Evolutionary conservation across 305 asterid genomes (phyloP).

Genomic region (Solanum hybrid): DNA sequence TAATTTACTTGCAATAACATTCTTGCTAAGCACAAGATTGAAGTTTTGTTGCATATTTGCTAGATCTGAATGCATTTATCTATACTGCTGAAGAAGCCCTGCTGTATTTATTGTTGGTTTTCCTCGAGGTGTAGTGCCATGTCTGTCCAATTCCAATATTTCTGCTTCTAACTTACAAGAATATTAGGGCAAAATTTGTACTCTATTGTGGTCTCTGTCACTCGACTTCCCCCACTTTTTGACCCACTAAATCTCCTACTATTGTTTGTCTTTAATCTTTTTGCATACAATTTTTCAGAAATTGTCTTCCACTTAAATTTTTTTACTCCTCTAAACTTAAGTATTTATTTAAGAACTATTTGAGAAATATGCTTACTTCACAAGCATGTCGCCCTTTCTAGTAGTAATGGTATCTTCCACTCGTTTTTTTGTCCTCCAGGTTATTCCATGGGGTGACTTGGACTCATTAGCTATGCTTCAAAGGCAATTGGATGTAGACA

Average conservation of each 20-base stretch:
- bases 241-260: not conserved
- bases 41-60: not conserved
- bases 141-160: not conserved
- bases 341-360: not conserved
- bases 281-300: not conserved
- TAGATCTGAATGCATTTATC: not conserved
- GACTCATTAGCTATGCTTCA: conserved; percentile 97
- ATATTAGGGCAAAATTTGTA: not conserved
- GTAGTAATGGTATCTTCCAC: not conserved
- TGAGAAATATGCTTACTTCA: not conserved
- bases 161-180: not conserved
- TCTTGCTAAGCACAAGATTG: not conserved
- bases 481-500: conserved; percentile 96
- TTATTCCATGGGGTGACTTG: conserved; percentile 96
- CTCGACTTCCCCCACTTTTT: not conserved
- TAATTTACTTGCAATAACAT: not conserved
- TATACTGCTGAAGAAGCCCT: not conserved
- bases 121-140: not conserved
- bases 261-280: not conserved
- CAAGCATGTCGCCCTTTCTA: not conserved
- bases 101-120: not conserved
- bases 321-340: not conserved
- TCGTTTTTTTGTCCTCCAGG: conserved; percentile 31
- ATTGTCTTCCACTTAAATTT: not conserved
- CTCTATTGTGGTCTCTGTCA: not conserved